Evolutionary conservation across 2,329 filamentous ascomycete species (phyloP).

Genomic region (Fusarium siculi): DNA sequence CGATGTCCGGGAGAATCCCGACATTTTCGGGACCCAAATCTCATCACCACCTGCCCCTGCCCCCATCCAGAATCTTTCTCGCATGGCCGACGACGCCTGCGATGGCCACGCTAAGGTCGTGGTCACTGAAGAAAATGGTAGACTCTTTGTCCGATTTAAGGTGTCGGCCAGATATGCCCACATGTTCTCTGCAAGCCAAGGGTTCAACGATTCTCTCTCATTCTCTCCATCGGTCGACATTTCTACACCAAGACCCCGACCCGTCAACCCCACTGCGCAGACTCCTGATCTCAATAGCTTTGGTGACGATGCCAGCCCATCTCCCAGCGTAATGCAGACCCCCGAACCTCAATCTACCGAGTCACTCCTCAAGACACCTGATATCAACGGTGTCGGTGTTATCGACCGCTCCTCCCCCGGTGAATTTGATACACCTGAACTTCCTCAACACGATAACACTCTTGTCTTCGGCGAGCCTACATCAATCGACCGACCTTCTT

Average conservation of each 20-base stretch:
- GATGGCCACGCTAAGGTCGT: conserved; percentile 47
- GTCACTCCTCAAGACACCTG: conserved; percentile 5
- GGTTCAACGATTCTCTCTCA: conserved; percentile 40
- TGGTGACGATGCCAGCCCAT: background rate
- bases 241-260: background rate
- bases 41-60: conserved; percentile 28
- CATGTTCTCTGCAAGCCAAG: conserved; percentile 47
- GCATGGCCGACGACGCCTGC: conserved; percentile 43
- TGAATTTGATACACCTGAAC: conserved; percentile 16
- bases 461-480: conserved; percentile 1
- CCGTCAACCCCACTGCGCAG: background rate
- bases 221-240: background rate
- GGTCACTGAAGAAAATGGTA: conserved; percentile 43
- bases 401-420: background rate
- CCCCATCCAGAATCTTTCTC: conserved; percentile 41
- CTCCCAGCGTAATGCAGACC: background rate
- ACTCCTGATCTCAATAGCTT: conserved; percentile 12
- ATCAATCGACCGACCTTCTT: background rate
- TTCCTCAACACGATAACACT: conserved; percentile 12
- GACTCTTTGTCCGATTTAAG: conserved; percentile 54
- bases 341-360: conserved; percentile 7
- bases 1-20: conserved; percentile 49
- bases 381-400: conserved; percentile 7
- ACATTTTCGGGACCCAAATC: conserved; percentile 48
- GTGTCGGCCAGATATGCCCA: conserved; percentile 46